Evolutionary conservation across 2,329 filamentous ascomycete genomes (phyloP), one percentile per base, ranked within the genome.

Genomic region (Curvularia spicifera): DNA sequence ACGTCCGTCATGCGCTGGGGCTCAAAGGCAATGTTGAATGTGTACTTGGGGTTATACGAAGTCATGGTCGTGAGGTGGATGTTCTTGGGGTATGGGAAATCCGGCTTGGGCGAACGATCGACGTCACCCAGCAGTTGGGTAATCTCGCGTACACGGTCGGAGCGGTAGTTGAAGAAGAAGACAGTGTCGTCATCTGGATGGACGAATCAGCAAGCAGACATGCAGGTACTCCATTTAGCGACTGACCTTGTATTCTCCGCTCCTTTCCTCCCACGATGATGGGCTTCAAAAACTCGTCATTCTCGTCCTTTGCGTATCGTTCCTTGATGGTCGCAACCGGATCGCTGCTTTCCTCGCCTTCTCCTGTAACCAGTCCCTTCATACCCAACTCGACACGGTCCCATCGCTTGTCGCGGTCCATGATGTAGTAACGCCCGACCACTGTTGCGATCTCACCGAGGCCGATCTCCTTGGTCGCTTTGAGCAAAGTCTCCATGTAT

Each of bases 131-230:
- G 83, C 44, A 99, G 85, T 81, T 98, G 95, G 49, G 93, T 96
- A 77, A 99, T 90, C 80, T 99, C 95, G 70, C 95, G 91, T 52
- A 94, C 94, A 78, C 95, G 93, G 78, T 99, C 95, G 57, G 95
- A 98, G 74, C 95, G 92, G 85, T 99, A 99, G 88, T 99, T 99
- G 91, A 99, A 99, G 87, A 98, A 98, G 87, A 98, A 98, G 72
- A 98, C 86, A 53, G 92, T 94, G 76, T 99, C 95, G 67, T 90
- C 85, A 75, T 98, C 93, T 93, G 65, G 12, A 50, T 20, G 22
- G 54, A 60, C 54, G 46, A 58, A 64, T 76, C 68, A 75, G 68
- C 53, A 51, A 45, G 28, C 43, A 64, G 69, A 67, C 63, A 70
- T 71, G 56, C 57, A 63, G 69, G 69, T 74, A 56, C 68, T 71